Conservation (phyloP, 2,329 filamentous ascomycete genomes). For the Colletotrichum liriopes region DNA sequence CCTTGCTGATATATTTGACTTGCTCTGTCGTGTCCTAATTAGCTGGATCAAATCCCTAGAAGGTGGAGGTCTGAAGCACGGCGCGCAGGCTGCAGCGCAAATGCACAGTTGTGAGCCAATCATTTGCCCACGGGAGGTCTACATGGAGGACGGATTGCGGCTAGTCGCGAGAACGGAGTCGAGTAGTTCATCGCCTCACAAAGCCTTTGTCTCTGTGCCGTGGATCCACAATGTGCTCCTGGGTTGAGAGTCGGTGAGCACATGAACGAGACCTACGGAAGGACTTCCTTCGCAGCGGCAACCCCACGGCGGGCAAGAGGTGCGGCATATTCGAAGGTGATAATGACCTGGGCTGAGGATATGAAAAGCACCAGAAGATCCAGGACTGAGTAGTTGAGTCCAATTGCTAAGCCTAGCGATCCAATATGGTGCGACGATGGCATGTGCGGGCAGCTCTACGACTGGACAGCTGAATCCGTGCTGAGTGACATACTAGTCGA, state of each 20-base stretch:
- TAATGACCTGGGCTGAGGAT: neutral
- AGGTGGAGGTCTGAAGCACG: neutral
- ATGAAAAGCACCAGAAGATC: neutral
- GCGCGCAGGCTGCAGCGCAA: neutral
- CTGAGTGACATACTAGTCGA: neutral
- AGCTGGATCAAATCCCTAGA: neutral
- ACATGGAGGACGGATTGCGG: neutral
- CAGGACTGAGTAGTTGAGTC: no score
- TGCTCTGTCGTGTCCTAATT: neutral
- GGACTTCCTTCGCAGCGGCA: neutral
- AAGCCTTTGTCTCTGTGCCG: neutral
- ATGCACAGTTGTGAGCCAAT: constrained; percentile 6
- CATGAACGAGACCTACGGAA: neutral
- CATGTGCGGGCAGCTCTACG: neutral
- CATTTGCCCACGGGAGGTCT: constrained; percentile 19
- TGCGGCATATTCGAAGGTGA: neutral
- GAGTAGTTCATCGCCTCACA: neutral
- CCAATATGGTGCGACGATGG: neutral
- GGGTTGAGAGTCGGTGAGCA: neutral
- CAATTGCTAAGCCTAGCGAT: neutral
- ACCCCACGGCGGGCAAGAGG: neutral
- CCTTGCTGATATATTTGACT: neutral
- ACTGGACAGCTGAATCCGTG: neutral
- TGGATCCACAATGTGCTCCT: neutral
- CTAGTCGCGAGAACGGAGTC: neutral